Percentiles rank a stretch among this genome's conserved stretches.
phyloP scores from a whole-genome alignment of 139 green algal genomes.

The Tetradesmus obliquus region DNA sequence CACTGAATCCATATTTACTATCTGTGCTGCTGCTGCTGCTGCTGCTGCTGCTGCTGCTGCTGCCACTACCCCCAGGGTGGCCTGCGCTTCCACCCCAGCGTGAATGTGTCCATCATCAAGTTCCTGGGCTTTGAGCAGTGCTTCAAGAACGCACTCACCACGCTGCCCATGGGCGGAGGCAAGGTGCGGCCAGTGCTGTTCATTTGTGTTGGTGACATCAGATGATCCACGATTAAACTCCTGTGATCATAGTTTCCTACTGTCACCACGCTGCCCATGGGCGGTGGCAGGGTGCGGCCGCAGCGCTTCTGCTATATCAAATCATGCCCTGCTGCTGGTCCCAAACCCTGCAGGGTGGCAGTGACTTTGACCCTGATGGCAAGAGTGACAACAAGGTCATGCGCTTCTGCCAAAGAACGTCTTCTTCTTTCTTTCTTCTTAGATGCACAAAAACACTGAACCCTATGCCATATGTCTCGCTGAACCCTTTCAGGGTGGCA shows the following conservation, averaged over 20 bases:
- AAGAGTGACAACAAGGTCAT: slow-evolving; percentile 74
- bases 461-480: no score
- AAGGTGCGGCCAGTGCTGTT: slow-evolving; percentile 47
- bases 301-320: no score
- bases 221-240: background rate
- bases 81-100: slow-evolving; percentile 81
- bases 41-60: slow-evolving; percentile 71
- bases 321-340: no score
- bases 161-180: slow-evolving; percentile 79
- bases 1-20: no score
- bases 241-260: no score
- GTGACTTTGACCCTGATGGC: slow-evolving; percentile 84
- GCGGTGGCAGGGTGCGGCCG: slow-evolving; percentile 65
- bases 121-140: slow-evolving; percentile 78
- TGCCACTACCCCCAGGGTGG: slow-evolving; percentile 85
- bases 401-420: slow-evolving; percentile 72
- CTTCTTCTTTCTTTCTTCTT: no score
- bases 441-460: no score
- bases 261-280: slow-evolving; percentile 82
- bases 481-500: slow-evolving; percentile 83
- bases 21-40: background rate
- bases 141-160: slow-evolving; percentile 89
- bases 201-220: background rate
- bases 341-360: slow-evolving; percentile 65
- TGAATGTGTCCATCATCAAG: slow-evolving; percentile 86